These are phyloP conservation scores for Podaxis pistillaris DNA, from an alignment of 768 basidiomycete genomes.

Conservation along the genomic window DNA sequence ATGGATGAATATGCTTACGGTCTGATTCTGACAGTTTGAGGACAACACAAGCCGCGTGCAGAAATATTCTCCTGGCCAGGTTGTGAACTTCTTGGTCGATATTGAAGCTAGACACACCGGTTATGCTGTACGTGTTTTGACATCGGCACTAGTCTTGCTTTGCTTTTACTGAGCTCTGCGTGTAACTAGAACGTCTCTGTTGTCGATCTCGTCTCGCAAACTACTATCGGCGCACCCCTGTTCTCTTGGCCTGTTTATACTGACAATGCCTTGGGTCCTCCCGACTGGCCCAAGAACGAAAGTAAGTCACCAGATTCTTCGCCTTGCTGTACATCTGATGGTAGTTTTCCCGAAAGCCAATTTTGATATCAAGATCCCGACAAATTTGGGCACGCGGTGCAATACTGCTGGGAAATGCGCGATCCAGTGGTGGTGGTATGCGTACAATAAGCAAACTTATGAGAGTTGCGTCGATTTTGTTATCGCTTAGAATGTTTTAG, in stretches of 20 bases:
- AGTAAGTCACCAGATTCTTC: slow-evolving; percentile 21
- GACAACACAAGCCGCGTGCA: slow-evolving; percentile 30
- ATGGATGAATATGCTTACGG: background rate
- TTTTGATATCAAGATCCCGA: slow-evolving; percentile 26
- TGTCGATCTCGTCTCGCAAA: slow-evolving; percentile 29
- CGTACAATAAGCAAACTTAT: slow-evolving; percentile 30
- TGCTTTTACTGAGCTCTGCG: background rate
- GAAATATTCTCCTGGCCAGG: slow-evolving; percentile 26
- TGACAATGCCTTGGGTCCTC: slow-evolving; percentile 27
- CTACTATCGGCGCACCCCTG: slow-evolving; percentile 27
- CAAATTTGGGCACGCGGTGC: slow-evolving; percentile 28
- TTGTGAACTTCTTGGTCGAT: slow-evolving; percentile 30
- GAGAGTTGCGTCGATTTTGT: slow-evolving; percentile 35
- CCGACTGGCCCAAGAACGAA: slow-evolving; percentile 33
- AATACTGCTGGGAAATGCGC: slow-evolving; percentile 29
- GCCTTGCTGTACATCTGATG: background rate
- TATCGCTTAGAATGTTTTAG: slow-evolving; percentile 4
- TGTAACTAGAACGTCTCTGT: slow-evolving; percentile 30
- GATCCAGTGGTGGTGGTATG: slow-evolving; percentile 39
- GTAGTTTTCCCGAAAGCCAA: slow-evolving; percentile 19
- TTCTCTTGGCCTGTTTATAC: slow-evolving; percentile 33
- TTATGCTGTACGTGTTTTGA: slow-evolving; percentile 24
- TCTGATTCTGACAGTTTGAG: slow-evolving; percentile 20
- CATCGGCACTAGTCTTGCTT: no score
- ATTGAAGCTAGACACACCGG: slow-evolving; percentile 35